phyloP scores from a whole-genome alignment of 2,329 filamentous ascomycete species.

The Alternaria sp. region DNA sequence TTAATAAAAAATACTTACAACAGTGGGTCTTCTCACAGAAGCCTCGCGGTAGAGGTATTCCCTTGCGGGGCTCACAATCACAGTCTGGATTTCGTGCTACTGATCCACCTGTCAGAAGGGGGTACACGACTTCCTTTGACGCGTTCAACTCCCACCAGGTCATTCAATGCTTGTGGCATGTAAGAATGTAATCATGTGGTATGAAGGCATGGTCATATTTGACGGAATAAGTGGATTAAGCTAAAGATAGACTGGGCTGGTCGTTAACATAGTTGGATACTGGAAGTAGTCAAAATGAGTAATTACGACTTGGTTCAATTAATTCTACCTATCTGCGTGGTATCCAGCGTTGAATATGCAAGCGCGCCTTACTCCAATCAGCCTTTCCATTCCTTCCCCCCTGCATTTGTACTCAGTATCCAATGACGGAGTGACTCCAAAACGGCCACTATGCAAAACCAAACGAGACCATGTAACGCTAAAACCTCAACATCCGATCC shows the following conservation, averaged over 20 bases:
- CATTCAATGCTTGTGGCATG: too few relatives aligned
- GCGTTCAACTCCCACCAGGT: too few relatives aligned
- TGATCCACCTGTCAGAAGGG: too few relatives aligned
- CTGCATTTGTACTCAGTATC: conserved; percentile 2
- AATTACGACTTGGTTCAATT: background rate
- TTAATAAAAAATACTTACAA: background rate
- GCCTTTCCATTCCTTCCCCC: background rate
- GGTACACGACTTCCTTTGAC: too few relatives aligned
- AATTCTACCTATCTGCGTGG: conserved; percentile 11
- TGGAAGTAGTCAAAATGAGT: background rate
- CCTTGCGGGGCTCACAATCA: too few relatives aligned
- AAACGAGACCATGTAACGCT: conserved; percentile 6
- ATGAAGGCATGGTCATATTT: too few relatives aligned
- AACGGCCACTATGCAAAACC: conserved; percentile 18
- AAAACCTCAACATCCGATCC: conserved; percentile 1
- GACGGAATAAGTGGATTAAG: too few relatives aligned
- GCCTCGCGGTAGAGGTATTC: too few relatives aligned
- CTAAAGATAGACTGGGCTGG: too few relatives aligned
- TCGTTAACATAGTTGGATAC: background rate
- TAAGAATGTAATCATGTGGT: too few relatives aligned
- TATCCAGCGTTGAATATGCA: conserved; percentile 9
- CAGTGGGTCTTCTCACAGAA: too few relatives aligned
- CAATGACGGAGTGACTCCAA: conserved; percentile 8
- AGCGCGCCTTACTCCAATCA: conserved; percentile 11
- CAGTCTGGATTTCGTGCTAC: too few relatives aligned